Percentiles rank a stretch among this genome's conserved stretches.
phyloP scores from a whole-genome alignment of 768 basidiomycete species.

The Heimioporus sp. region DNA sequence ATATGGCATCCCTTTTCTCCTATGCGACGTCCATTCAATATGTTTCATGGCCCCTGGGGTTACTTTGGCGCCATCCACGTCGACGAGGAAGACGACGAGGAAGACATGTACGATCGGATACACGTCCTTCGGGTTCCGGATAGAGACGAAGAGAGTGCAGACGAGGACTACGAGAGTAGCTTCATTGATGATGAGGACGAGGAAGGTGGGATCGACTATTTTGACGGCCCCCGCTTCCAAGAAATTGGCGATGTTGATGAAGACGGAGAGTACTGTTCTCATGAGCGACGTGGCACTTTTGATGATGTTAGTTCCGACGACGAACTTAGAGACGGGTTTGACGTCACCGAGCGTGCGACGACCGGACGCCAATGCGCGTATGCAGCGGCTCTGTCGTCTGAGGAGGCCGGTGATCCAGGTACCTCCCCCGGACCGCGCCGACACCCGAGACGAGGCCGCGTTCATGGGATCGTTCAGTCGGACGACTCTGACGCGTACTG shows the following conservation, averaged over 20 bases:
- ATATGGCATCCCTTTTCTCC: slow-evolving; percentile 19
- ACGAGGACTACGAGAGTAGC: slow-evolving; percentile 49
- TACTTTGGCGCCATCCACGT: slow-evolving; percentile 16
- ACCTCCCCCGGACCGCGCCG: neutral
- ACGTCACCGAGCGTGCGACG: neutral
- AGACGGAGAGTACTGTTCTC: neutral
- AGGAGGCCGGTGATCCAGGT: slow-evolving; percentile 16
- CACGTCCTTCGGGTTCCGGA: slow-evolving; percentile 3
- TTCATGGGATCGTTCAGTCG: slow-evolving; percentile 12
- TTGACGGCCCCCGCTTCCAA: slow-evolving; percentile 20
- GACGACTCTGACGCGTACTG: slow-evolving; percentile 19
- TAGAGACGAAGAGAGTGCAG: slow-evolving; percentile 26
- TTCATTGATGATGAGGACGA: slow-evolving; percentile 53
- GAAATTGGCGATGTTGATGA: slow-evolving; percentile 19
- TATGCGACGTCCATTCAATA: slow-evolving; percentile 11
- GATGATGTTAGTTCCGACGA: slow-evolving; percentile 14
- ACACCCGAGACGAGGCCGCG: neutral
- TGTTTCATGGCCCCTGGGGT: slow-evolving; percentile 18
- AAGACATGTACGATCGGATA: neutral
- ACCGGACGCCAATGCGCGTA: neutral
- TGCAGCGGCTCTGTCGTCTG: slow-evolving; percentile 13
- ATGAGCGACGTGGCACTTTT: neutral
- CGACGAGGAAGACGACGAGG: slow-evolving; percentile 26
- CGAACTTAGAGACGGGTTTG: neutral
- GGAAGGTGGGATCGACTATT: neutral